These are phyloP conservation scores for Talaromyces adpressus DNA, from an alignment of 495 filamentous ascomycete genomes.

Conservation along the genomic window DNA sequence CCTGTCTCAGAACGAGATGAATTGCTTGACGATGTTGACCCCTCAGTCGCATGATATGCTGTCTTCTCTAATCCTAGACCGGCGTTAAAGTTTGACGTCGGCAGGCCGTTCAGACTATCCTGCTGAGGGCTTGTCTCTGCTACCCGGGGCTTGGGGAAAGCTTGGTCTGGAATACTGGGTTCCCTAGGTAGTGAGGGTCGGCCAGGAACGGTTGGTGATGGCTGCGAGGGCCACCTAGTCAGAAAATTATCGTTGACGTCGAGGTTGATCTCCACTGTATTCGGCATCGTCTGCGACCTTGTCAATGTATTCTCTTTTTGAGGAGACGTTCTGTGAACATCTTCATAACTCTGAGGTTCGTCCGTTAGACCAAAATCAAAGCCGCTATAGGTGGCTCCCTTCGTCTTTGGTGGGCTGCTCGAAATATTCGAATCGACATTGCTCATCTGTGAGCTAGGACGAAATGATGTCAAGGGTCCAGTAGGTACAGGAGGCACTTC, in stretches of 20 bases:
- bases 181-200: slow-evolving; percentile 9
- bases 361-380: slow-evolving; percentile 13
- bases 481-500: slow-evolving; percentile 33
- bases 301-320: neutral
- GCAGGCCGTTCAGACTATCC: slow-evolving; percentile 15
- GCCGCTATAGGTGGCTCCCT: slow-evolving; percentile 20
- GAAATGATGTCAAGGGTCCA: slow-evolving; percentile 19
- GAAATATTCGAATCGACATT: slow-evolving; percentile 21
- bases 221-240: slow-evolving; percentile 8
- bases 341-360: slow-evolving; percentile 2
- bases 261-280: neutral
- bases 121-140: neutral
- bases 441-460: slow-evolving; percentile 14
- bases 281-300: slow-evolving; percentile 4
- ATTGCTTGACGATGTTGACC: slow-evolving; percentile 63
- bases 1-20: slow-evolving; percentile 57
- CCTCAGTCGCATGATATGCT: slow-evolving; percentile 54
- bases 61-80: slow-evolving; percentile 39
- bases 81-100: slow-evolving; percentile 33
- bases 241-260: slow-evolving; percentile 1
- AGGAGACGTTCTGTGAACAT: neutral
- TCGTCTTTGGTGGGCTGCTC: slow-evolving; percentile 14
- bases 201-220: slow-evolving; percentile 5
- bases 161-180: slow-evolving; percentile 11
- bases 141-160: neutral